A percentile compares a stretch with the other conserved stretches of the same genome.
These are phyloP conservation scores for Penicillium sp. DNA, from an alignment of 2,329 filamentous ascomycete species.

Conservation along the genomic window DNA sequence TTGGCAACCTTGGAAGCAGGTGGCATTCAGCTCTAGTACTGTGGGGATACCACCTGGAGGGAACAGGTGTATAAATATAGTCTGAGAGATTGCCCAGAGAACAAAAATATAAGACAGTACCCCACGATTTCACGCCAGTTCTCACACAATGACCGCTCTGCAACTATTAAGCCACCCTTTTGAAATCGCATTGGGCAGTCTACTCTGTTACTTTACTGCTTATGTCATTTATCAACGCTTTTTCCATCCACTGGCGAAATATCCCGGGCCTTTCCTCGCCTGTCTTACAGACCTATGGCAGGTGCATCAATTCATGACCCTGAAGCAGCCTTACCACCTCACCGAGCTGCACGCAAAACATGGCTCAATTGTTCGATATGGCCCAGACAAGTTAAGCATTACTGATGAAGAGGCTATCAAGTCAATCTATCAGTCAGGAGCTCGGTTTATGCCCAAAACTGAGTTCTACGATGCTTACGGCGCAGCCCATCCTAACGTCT, in stretches of 20 bases:
- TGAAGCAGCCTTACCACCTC: constrained; percentile 23
- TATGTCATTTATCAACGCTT: constrained; percentile 6
- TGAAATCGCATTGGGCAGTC: background rate
- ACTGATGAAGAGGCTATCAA: constrained; percentile 29
- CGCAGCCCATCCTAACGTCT: constrained; percentile 33
- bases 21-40: background rate
- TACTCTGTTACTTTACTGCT: background rate
- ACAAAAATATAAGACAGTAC: background rate
- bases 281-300: constrained; percentile 36
- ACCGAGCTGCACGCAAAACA: constrained; percentile 26
- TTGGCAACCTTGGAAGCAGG: background rate
- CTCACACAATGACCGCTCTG: background rate
- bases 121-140: no score
- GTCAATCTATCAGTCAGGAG: constrained; percentile 29
- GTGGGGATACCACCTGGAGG: no score
- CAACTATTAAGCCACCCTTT: background rate
- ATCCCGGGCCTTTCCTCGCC: constrained; percentile 32
- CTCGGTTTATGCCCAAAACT: constrained; percentile 31
- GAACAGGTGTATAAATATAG: background rate
- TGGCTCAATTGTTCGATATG: constrained; percentile 30
- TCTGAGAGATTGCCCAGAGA: background rate
- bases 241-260: constrained; percentile 31
- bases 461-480: constrained; percentile 38
- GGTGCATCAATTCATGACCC: constrained; percentile 24
- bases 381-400: constrained; percentile 32